These are phyloP conservation scores for Pascua sp. DNA, from an alignment of 1,284 basidiomycete genomes.

Conservation along the genomic window DNA sequence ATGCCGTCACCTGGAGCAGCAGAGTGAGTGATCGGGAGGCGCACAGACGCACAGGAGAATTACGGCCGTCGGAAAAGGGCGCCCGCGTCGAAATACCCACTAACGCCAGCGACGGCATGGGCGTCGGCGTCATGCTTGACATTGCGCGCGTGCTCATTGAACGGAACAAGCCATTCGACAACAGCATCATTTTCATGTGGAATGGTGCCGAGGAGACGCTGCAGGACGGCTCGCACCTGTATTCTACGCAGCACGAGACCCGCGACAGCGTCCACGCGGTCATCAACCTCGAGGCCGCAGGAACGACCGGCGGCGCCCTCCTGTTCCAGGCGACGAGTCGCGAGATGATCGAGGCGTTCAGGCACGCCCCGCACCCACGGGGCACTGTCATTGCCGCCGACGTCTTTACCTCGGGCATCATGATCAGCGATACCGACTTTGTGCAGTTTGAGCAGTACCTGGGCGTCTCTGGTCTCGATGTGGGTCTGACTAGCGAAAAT, in stretches of 20 bases:
- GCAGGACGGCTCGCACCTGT: conserved; percentile 93
- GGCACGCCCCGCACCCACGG: conserved; percentile 77
- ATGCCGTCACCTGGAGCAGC: conserved; percentile 71
- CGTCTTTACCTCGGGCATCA: conserved; percentile 86
- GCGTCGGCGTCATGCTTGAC: conserved; percentile 90
- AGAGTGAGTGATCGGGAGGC: conserved; percentile 52
- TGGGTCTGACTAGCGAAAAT: conserved; percentile 45
- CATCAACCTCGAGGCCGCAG: conserved; percentile 61
- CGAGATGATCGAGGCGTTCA: conserved; percentile 90
- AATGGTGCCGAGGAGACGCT: conserved; percentile 82
- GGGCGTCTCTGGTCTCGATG: conserved; percentile 78
- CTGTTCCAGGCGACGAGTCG: conserved; percentile 94
- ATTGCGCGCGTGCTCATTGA: conserved; percentile 74
- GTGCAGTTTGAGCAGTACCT: conserved; percentile 91
- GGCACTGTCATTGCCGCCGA: conserved; percentile 92
- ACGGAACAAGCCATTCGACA: conserved; percentile 66
- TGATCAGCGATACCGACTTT: conserved; percentile 90
- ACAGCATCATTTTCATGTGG: conserved; percentile 86
- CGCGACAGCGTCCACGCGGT: conserved; percentile 75
- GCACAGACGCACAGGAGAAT: not conserved
- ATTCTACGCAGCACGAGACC: conserved; percentile 77
- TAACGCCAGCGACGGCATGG: conserved; percentile 63
- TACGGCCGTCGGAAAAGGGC: not conserved
- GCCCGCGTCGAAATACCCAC: not conserved
- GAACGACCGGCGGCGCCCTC: conserved; percentile 80